Base-by-base conservation (phyloP, 2,329 filamentous ascomycete genomes). In the Chrysosporium queenslandicum region DNA sequence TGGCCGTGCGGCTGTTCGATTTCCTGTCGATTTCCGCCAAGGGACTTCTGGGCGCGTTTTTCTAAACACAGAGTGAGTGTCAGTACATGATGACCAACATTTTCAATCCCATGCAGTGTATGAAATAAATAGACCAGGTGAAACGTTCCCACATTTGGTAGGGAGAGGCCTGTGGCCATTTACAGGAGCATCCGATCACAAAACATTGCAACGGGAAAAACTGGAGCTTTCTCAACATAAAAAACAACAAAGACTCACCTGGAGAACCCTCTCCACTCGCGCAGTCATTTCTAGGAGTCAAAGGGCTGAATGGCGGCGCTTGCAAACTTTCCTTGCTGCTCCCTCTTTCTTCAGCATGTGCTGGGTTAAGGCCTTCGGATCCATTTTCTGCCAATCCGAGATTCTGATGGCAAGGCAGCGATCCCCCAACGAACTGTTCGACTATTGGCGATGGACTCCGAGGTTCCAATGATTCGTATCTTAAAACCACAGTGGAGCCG, bases 401-500 rank as follows among this genome's bases (percentile, higher is more conserved):
- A 29, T 21, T 23, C 27, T 8, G 5, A 32, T 29, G 16, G 3
- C 6, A 25, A 42, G 37, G 29, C 27, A 36, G 11, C 16, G 16
- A 7, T 16, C 16, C 5, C 1, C 16, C 43, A 21, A 29, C 30
- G 16, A 21, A 36, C 21, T 27, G 20, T 16, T 43, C 41, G 18
- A 16, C 25, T 7, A 29, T 32, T 9, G 34, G 40, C 12, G 14
- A 20, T 27, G 43, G 32, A 34, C 37, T 27, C 9, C 37, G 20
- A 7, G 43, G 25, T 30, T 27, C 39, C n/a, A 16, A 27, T 12
- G 45, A 50, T 16, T 48, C 29, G 52, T 41, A 56, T 40, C 29
- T 51, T n/a, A 49, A 27, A 12, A 54, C 52, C 4, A 54, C 46
- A 3, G 1, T 18, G 5, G 54, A 47, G 3, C 52, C 48, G 32